A percentile compares a stretch with the other conserved stretches of the same genome.
Evolutionary conservation across 257 asterid genomes (phyloP).

Genomic region (Rauvolfia tetraphylla): DNA sequence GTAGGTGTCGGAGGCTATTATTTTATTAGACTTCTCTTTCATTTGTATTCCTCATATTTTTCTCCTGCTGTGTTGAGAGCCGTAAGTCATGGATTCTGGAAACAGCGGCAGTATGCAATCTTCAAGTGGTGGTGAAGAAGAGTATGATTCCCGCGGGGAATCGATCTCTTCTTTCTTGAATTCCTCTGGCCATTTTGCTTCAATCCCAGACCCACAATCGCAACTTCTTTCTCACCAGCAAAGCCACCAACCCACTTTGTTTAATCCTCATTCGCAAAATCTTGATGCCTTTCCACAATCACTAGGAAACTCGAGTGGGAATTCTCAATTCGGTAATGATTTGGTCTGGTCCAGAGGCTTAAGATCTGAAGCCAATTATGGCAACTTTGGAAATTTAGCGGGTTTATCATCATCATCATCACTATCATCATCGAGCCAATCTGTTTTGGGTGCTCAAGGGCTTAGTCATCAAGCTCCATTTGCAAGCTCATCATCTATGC

Average conservation of each 20-base stretch:
- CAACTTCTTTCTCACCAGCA: slow-evolving; percentile 13
- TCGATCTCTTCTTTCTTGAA: slow-evolving; percentile 53
- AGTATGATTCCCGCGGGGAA: slow-evolving; percentile 55
- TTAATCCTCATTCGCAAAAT: slow-evolving; percentile 37
- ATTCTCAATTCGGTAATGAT: slow-evolving; percentile 23
- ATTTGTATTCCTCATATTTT: not conserved
- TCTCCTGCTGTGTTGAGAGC: not conserved
- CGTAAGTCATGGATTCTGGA: slow-evolving; percentile 62
- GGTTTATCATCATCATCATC: slow-evolving; percentile 26
- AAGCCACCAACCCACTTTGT: slow-evolving; percentile 40
- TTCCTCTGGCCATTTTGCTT: slow-evolving; percentile 29
- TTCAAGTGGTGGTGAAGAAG: slow-evolving; percentile 64
- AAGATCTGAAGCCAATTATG: slow-evolving; percentile 37
- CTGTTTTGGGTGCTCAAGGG: slow-evolving; percentile 21
- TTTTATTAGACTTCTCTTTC: slow-evolving; percentile 4
- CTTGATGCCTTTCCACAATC: slow-evolving; percentile 28
- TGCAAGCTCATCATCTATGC: not conserved
- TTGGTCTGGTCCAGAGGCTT: slow-evolving; percentile 52
- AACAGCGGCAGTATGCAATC: slow-evolving; percentile 82
- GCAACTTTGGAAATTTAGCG: slow-evolving; percentile 26
- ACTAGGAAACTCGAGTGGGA: slow-evolving; percentile 12
- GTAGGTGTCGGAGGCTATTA: not conserved
- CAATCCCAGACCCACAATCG: slow-evolving; percentile 23
- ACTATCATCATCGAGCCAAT: slow-evolving; percentile 25
- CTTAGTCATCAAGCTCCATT: slow-evolving; percentile 10